phyloP scores from a whole-genome alignment of 2,329 filamentous ascomycete genomes.

The Curvularia verruculosa region DNA sequence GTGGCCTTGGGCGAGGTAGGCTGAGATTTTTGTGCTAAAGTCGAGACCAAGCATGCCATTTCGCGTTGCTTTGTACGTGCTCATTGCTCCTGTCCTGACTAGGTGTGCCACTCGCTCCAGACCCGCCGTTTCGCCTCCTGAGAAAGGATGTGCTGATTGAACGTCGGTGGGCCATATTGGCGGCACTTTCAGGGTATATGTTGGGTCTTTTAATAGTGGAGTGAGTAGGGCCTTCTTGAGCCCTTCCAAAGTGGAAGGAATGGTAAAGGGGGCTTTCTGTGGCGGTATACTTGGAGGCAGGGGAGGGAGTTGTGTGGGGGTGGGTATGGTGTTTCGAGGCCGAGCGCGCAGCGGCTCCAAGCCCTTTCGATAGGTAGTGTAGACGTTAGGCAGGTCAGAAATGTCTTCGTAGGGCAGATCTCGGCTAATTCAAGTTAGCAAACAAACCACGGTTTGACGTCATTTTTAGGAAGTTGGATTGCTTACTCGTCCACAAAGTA shows the following conservation, averaged over 20 bases:
- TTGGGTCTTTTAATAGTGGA: slow-evolving; percentile 59
- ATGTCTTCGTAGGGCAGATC: slow-evolving; percentile 66
- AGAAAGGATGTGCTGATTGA: slow-evolving; percentile 68
- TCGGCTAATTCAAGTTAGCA: slow-evolving; percentile 57
- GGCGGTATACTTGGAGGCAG: slow-evolving; percentile 63
- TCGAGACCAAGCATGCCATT: slow-evolving; percentile 74
- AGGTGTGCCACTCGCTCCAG: slow-evolving; percentile 65
- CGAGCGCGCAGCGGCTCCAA: slow-evolving; percentile 72
- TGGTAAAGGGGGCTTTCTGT: slow-evolving; percentile 67
- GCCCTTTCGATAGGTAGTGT: slow-evolving; percentile 75
- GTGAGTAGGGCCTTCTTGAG: slow-evolving; percentile 62
- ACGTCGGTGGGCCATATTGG: slow-evolving; percentile 61
- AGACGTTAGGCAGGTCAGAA: slow-evolving; percentile 72
- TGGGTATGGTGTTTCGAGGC: slow-evolving; percentile 64
- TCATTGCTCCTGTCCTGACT: slow-evolving; percentile 65
- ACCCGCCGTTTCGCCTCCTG: slow-evolving; percentile 69
- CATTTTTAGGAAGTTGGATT: not conserved
- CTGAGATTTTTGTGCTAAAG: slow-evolving; percentile 78
- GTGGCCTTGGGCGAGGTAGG: slow-evolving; percentile 73
- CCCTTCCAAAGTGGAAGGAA: slow-evolving; percentile 62
- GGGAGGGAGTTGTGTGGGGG: slow-evolving; percentile 63
- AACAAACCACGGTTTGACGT: not conserved
- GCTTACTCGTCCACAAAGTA: slow-evolving; percentile 79
- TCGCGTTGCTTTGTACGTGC: slow-evolving; percentile 70
- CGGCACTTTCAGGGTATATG: slow-evolving; percentile 56